Base-by-base conservation (phyloP, 371 early-diverging fungal species). In the Dichotomocladium elegans region DNA sequence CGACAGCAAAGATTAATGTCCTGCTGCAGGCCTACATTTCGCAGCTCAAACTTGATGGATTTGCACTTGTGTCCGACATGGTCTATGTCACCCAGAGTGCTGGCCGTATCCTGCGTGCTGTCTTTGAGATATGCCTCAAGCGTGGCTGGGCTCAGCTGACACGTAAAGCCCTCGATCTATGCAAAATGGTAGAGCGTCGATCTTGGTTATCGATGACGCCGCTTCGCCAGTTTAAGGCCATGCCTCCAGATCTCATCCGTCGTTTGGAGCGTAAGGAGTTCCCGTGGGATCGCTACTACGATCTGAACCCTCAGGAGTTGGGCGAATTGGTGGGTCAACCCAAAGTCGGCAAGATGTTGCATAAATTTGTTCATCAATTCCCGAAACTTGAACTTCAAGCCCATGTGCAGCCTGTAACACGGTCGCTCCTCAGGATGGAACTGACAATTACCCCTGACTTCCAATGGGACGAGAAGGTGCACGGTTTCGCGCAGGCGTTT, bases 71-170 rank as follows among this genome's bases (percentile, higher is more conserved):
- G 42, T 80, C 93, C 12, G 99, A 99, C 58, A 93, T 94, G 91
- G 94, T 91, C 0, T 96, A 94, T 73, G 93, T 99, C 22, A 95
- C 98, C 14, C 97, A 97, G 74, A 89, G 89, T 54, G 96, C 95
- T 24, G 88, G 87, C 0, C 89, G 99, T 60, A 91, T 99, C 55
- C 69, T 98, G 30, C 89, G 98, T 25, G 96, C 98, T 15, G 85
- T 99, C 47, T 97, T 95, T 76, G 99, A 98, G 73, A 94, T 99
- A 41, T 91, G 94, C 59, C 63, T 95, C 47, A 84, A 86, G 51
- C 88, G 93, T 27, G 94, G 95, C n/a, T 99, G 99, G 99, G 88
- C 94, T 3, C 90, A 88, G 53, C 72, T 95, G 31, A 87, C 95
- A 3, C 82, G 86, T 40, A 86, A 87, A 47, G 87, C 92, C 0